Evolutionary conservation across 2,329 filamentous ascomycete species (phyloP).

Genomic region (Zopfia rhizophila): DNA sequence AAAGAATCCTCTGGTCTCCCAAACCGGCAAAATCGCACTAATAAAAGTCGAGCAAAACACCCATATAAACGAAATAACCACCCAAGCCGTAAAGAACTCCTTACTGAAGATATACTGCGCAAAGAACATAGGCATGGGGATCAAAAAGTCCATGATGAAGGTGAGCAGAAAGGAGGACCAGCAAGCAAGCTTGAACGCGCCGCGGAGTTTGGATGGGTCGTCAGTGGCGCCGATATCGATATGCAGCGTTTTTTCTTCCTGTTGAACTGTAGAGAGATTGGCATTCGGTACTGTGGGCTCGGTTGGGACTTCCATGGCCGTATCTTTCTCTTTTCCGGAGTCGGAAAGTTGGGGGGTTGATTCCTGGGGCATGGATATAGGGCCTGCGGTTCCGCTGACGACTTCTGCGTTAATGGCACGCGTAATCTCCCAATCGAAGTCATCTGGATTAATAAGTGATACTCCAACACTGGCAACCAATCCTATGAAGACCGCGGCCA

Average conservation of each 20-base stretch:
- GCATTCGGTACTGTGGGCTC: conserved; percentile 9
- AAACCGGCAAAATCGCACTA: conserved; percentile 54
- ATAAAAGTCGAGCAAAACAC: conserved; percentile 54
- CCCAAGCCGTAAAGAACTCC: conserved; percentile 55
- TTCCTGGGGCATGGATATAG: conserved; percentile 10
- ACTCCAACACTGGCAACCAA: conserved; percentile 46
- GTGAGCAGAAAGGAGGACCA: conserved; percentile 51
- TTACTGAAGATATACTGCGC: conserved; percentile 53
- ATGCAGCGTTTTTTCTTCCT: conserved; percentile 38
- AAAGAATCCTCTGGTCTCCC: conserved; percentile 52
- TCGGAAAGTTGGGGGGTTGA: conserved; percentile 18
- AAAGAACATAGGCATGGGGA: conserved; percentile 57
- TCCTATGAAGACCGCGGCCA: conserved; percentile 47
- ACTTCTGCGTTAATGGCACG: conserved; percentile 47
- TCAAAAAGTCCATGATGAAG: conserved; percentile 53
- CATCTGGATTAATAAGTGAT: conserved; percentile 48
- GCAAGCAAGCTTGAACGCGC: conserved; percentile 52
- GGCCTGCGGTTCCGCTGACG: conserved; percentile 17
- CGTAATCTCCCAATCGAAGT: conserved; percentile 54
- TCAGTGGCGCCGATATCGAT: conserved; percentile 35
- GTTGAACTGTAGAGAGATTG: conserved; percentile 26
- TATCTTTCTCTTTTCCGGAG: conserved; percentile 23
- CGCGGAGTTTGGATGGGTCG: conserved; percentile 40
- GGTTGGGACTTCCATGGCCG: conserved; percentile 2
- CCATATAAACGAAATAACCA: conserved; percentile 56